phyloP scores from a whole-genome alignment of 2,329 filamentous ascomycete genomes.

The Tolypocladium album region DNA sequence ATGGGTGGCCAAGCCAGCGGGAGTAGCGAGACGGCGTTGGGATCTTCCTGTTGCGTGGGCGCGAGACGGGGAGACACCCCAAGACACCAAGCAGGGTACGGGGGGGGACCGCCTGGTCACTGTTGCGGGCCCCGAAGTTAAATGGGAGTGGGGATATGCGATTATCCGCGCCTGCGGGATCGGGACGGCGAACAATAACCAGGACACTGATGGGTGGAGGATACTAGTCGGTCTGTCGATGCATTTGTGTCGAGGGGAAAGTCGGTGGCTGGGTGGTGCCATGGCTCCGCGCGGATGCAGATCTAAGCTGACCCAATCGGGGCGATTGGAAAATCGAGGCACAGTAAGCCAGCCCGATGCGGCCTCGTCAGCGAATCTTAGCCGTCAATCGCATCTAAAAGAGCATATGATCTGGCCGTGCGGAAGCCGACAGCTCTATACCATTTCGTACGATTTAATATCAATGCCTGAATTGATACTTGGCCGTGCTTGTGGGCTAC shows the following conservation, averaged over 20 bases:
- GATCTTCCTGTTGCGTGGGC: slow-evolving; percentile 8
- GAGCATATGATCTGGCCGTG: background rate
- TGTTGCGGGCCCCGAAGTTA: background rate
- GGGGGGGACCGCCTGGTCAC: background rate
- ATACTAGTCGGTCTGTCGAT: background rate
- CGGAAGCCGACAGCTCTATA: background rate
- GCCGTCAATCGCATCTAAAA: background rate
- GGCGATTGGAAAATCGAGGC: background rate
- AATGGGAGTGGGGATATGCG: slow-evolving; percentile 5
- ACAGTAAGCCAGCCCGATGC: background rate
- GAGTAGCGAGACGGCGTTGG: slow-evolving; percentile 9
- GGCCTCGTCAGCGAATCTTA: background rate
- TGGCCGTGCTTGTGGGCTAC: too few relatives aligned
- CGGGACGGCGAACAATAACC: background rate
- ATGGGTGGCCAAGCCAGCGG: slow-evolving; percentile 7
- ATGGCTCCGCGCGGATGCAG: background rate
- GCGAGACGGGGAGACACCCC: background rate
- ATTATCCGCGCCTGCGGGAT: background rate
- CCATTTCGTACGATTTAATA: too few relatives aligned
- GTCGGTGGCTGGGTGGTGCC: slow-evolving; percentile 5
- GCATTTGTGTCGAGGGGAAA: background rate
- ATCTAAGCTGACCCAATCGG: background rate
- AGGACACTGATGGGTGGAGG: background rate
- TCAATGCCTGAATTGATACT: background rate
- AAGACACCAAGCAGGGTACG: slow-evolving; percentile 1